Evolutionary conservation across 352 stramenopile genomes (phyloP).

Genomic region (Globisporangium uncinulatum): DNA sequence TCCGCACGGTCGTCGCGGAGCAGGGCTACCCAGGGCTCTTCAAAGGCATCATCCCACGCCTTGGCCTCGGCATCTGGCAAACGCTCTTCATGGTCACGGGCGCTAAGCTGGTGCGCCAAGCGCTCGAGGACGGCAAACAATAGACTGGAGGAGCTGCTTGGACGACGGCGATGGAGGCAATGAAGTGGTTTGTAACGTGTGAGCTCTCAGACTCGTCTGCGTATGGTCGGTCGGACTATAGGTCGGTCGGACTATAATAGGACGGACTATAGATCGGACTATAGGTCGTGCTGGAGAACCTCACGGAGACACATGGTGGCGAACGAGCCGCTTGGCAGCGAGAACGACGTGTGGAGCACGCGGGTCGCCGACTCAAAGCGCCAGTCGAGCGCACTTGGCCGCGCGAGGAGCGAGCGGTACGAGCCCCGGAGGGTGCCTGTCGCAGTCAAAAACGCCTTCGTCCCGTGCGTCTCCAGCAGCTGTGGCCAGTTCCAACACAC

Average conservation of each 20-base stretch:
- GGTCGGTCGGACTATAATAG: no score
- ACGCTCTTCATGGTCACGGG: conserved; percentile 92
- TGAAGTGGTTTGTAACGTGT: not conserved
- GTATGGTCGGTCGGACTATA: not conserved
- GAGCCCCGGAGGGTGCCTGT: conserved; percentile 49
- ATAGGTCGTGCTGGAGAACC: conserved; percentile 44
- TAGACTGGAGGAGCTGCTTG: conserved; percentile 4
- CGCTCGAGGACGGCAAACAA: conserved; percentile 56
- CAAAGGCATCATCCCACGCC: conserved; percentile 87
- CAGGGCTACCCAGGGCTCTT: conserved; percentile 81
- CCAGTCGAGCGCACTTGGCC: conserved; percentile 41
- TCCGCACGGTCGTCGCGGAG: conserved; percentile 81
- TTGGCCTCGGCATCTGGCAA: conserved; percentile 87
- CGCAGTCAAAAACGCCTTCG: conserved; percentile 25
- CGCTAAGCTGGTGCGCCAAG: conserved; percentile 86
- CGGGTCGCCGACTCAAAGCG: conserved; percentile 17
- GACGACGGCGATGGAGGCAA: no score
- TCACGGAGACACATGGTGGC: conserved; percentile 79
- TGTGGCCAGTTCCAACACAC: conserved; percentile 9
- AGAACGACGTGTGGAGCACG: conserved; percentile 40
- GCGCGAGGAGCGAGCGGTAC: conserved; percentile 46
- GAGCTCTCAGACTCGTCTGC: no score
- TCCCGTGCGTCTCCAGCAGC: conserved; percentile 45
- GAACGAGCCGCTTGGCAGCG: conserved; percentile 58
- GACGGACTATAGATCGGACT: not conserved